Evolutionary conservation across 495 filamentous ascomycete genomes (phyloP).

Genomic region (Bacidia gigantensis): DNA sequence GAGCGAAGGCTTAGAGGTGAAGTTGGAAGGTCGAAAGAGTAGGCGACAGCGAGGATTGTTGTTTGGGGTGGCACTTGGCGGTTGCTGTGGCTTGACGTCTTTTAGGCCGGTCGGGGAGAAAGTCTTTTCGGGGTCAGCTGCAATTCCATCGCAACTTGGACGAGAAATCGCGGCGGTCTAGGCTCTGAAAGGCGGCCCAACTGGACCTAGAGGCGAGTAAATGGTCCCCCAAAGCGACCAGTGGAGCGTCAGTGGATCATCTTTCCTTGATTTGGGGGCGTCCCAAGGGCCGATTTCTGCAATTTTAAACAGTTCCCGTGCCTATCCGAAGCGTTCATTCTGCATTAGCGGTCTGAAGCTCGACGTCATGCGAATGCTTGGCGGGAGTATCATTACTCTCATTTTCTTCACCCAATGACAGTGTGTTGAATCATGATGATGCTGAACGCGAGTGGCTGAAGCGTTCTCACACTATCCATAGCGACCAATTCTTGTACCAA

Average conservation of each 20-base stretch:
- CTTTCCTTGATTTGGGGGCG: conserved; percentile 4
- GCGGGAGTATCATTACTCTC: background rate
- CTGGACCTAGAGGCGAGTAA: background rate
- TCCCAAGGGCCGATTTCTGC: background rate
- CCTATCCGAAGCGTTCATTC: conserved; percentile 2
- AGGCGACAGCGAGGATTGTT: conserved; percentile 4
- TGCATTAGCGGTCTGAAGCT: conserved; percentile 1
- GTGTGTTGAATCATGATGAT: too few relatives aligned
- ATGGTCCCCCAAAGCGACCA: background rate
- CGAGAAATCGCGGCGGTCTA: background rate
- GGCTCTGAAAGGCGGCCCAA: conserved; percentile 2
- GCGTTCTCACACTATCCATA: too few relatives aligned
- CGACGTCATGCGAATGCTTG: background rate
- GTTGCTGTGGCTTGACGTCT: conserved; percentile 4
- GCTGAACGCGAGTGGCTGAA: too few relatives aligned
- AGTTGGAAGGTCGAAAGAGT: background rate
- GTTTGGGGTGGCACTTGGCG: conserved; percentile 3
- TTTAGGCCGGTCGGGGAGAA: background rate
- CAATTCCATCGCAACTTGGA: background rate
- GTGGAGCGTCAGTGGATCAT: background rate
- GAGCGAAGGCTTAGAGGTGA: background rate
- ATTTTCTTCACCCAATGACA: too few relatives aligned
- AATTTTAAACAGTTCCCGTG: background rate
- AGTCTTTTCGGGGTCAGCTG: background rate
- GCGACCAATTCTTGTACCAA: too few relatives aligned